Conservation (phyloP, 192 early-diverging fungal genomes). For the Entomortierella parvispora region DNA sequence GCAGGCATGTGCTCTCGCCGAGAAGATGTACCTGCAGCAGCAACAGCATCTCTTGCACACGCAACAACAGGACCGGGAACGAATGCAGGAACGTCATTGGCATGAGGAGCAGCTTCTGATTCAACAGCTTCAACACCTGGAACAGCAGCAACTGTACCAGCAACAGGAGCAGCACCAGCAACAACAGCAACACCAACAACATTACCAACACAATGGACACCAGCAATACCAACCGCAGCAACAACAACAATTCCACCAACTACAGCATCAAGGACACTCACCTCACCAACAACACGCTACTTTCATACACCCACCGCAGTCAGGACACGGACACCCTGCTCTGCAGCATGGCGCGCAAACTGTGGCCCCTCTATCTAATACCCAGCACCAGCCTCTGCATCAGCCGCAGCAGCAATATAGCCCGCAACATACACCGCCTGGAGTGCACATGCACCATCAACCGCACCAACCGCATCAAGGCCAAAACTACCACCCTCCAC, state of each 20-base stretch:
- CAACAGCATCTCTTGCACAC: slow-evolving; percentile 33
- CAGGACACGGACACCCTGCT: background rate
- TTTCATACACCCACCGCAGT: background rate
- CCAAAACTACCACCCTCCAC: background rate
- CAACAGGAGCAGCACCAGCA: slow-evolving; percentile 26
- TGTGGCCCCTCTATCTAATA: no score
- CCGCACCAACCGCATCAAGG: background rate
- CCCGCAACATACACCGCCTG: slow-evolving; percentile 2
- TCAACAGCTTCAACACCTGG: slow-evolving; percentile 4
- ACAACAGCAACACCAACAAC: slow-evolving; percentile 18
- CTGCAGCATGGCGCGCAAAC: no score
- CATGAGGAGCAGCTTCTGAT: slow-evolving; percentile 26
- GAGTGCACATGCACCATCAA: background rate
- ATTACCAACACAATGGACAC: background rate
- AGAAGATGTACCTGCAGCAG: slow-evolving; percentile 39
- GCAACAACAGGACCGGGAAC: slow-evolving; percentile 34
- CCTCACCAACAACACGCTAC: background rate
- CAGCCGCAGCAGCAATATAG: background rate
- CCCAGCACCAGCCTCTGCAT: background rate
- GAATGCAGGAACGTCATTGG: slow-evolving; percentile 46
- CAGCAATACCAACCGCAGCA: background rate
- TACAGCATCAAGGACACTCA: background rate
- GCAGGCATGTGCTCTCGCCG: slow-evolving; percentile 16
- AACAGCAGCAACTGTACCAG: slow-evolving; percentile 3
- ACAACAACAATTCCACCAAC: slow-evolving; percentile 6